Evolutionary conservation across 2,329 filamentous ascomycete species (phyloP).

Genomic region (Xylariaceae sp.): DNA sequence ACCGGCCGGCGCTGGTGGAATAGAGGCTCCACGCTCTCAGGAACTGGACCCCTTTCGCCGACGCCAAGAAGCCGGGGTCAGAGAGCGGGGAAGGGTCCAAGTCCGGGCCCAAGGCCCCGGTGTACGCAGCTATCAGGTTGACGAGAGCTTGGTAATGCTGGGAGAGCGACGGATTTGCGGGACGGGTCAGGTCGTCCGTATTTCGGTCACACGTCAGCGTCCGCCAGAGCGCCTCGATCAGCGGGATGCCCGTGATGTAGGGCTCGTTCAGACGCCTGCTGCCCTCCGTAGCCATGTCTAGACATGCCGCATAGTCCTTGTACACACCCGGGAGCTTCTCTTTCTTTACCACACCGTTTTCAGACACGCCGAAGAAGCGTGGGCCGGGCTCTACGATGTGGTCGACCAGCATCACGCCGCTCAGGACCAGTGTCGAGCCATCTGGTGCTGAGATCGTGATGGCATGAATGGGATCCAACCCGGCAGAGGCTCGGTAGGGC

Average conservation of each 20-base stretch:
- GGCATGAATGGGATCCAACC: background rate
- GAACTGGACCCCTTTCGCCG: background rate
- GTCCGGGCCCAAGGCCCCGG: background rate
- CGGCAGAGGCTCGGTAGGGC: constrained; percentile 1
- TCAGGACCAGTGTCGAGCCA: background rate
- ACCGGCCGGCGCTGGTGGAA: background rate
- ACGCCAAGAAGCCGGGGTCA: background rate
- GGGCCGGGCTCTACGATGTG: constrained; percentile 1
- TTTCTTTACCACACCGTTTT: background rate
- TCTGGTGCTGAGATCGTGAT: background rate
- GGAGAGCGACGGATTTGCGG: background rate
- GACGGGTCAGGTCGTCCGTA: background rate
- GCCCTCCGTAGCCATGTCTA: background rate
- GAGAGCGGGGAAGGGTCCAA: background rate
- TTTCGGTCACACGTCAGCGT: constrained; percentile 2
- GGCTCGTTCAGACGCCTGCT: background rate
- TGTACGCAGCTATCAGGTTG: background rate
- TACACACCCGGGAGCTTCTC: background rate
- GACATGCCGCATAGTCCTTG: background rate
- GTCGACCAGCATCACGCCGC: constrained; percentile 1
- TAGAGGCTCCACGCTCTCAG: no score
- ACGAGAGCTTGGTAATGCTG: background rate
- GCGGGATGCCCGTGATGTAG: constrained; percentile 3
- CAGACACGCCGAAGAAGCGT: constrained; percentile 2
- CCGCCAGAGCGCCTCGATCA: constrained; percentile 4